Conservation (phyloP, 495 filamentous ascomycete species). For the Tuber calosporum region DNA sequence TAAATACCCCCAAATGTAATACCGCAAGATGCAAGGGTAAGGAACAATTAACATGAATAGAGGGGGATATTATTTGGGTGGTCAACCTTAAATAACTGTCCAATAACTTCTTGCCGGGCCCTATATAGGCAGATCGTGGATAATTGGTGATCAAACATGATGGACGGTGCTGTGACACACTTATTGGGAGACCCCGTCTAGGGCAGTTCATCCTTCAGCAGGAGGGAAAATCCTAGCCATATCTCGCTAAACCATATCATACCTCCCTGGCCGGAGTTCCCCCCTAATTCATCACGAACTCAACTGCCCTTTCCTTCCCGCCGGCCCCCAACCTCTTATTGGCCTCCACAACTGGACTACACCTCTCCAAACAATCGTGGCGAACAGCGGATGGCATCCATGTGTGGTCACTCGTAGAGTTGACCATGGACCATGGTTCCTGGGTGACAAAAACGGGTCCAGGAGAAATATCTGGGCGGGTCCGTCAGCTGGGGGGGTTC, state of each 20-base stretch:
- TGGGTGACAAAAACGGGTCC: background rate
- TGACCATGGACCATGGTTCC: background rate
- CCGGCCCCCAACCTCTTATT: background rate
- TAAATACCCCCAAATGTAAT: background rate
- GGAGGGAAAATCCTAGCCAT: background rate
- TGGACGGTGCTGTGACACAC: background rate
- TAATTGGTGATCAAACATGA: background rate
- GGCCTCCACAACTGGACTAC: background rate
- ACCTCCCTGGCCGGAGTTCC: background rate
- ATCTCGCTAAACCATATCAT: too few species aligned
- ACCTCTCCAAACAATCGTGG: background rate
- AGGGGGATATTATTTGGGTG: too few species aligned
- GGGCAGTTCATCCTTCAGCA: background rate
- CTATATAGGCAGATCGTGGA: background rate
- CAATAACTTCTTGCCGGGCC: too few species aligned
- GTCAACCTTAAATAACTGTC: too few species aligned
- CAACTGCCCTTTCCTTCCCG: background rate
- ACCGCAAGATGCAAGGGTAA: too few species aligned
- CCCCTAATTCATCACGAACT: background rate
- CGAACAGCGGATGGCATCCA: too few species aligned
- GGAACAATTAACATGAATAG: too few species aligned
- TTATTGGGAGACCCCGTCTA: background rate
- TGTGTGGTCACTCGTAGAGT: background rate
- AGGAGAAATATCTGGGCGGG: background rate
- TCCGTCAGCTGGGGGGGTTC: background rate